Conservation (phyloP, 352 stramenopile genomes). For the Globisporangium carolinianum region DNA sequence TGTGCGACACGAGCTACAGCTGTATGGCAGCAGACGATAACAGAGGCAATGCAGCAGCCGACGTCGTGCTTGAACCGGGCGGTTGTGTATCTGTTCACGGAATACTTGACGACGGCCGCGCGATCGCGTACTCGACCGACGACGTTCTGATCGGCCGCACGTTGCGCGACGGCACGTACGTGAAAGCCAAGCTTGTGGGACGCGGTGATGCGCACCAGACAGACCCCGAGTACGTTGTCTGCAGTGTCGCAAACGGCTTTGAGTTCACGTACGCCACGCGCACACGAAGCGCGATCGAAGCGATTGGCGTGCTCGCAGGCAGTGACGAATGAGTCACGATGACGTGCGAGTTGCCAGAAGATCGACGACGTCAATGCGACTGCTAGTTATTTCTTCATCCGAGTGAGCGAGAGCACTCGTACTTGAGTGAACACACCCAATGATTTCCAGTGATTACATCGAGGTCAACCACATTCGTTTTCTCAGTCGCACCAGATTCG, state of each 20-base stretch:
- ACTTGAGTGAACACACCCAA: no score
- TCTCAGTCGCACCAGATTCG: no score
- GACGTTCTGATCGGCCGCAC: slow-evolving; percentile 37
- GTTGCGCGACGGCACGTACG: slow-evolving; percentile 44
- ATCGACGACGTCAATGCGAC: no score
- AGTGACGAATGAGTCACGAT: no score
- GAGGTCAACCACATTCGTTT: no score
- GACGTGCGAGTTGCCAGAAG: no score
- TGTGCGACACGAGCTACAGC: slow-evolving; percentile 92
- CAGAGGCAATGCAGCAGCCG: slow-evolving; percentile 63
- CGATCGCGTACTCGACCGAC: slow-evolving; percentile 36
- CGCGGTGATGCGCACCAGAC: slow-evolving; percentile 16
- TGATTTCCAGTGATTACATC: no score
- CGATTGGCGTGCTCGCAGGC: slow-evolving; percentile 2
- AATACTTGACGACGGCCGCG: slow-evolving; percentile 36
- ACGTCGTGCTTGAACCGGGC: slow-evolving; percentile 66
- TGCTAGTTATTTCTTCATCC: no score
- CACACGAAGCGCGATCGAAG: slow-evolving; percentile 5
- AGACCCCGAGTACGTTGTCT: slow-evolving; percentile 43
- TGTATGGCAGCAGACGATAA: slow-evolving; percentile 67
- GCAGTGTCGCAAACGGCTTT: slow-evolving; percentile 50
- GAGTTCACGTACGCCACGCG: slow-evolving; percentile 44
- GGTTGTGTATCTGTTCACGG: slow-evolving; percentile 44
- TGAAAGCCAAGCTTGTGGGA: slow-evolving; percentile 47
- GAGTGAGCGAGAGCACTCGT: no score